Base-by-base conservation (phyloP, 148 eudicot genomes). In the Camellia japonica region DNA sequence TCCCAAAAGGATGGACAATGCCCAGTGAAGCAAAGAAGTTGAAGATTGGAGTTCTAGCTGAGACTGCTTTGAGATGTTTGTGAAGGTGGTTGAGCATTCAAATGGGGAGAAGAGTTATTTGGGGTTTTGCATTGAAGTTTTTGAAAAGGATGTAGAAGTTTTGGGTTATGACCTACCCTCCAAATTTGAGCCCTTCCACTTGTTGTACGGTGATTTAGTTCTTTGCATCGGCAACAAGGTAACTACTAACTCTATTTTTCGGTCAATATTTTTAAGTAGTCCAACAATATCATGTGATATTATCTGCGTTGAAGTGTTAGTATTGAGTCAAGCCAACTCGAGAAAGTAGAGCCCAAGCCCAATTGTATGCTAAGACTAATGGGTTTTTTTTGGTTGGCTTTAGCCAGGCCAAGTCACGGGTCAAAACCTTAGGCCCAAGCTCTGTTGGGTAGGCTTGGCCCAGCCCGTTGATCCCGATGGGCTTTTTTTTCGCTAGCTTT, bases 1-100 rank as follows among this genome's bases (percentile, higher is more conserved):
- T 74, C 0, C 90, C 92, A 0, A 88, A 80, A 76, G 92, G 92
- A 63, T 88, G 89, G 90, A 83, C 82, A 63, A 84, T 90, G 89
- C 87, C 89, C 38, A 81, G 60, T 14, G 52, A 80, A 8, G 83
- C 78, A 55, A 82, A 70, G 73, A 81, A 81, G 8, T 42, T 88
- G 77, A 86, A 71, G 71, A 86, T 90, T 65, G 92, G 86, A 58
- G 78, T 88, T 52, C 90, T 88, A 6, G 89, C 83, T 5, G 73
- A 56, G 2, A 47, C 90, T 30, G 7, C 77, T 20, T 90, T 90
- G 83, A 90, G 9, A 80, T 84, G 66, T 84, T 87, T 62, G 89
- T 87, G 11, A 84, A 86, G 79, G 87, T 86, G 44, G 70, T 77
- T n/a, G 47, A 23, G 14, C 19, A 41, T 19, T 52, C 43, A 63